Conservation (phyloP, 257 asterid genomes). For the Solanum piurae region DNA sequence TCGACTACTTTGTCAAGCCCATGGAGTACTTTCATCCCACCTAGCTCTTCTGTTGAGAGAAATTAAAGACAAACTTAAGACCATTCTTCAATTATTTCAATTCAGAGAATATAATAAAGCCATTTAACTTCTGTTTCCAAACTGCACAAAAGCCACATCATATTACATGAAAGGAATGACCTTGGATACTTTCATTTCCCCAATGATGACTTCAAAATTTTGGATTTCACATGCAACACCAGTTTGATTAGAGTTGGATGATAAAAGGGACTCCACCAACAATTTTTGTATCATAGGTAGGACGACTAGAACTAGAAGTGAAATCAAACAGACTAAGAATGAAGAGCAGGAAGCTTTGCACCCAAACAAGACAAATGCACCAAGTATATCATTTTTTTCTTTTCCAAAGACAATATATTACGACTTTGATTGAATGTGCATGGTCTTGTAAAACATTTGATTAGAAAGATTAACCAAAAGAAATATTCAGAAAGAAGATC, state of each 20-base stretch:
- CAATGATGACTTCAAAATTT: background rate
- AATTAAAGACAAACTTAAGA: constrained; percentile 7
- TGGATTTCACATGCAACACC: background rate
- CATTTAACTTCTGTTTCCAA: background rate
- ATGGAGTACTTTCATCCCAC: constrained; percentile 83
- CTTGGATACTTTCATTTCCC: background rate
- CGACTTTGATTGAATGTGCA: background rate
- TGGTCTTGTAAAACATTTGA: background rate
- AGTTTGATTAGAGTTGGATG: background rate
- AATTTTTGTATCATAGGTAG: background rate
- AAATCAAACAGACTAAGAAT: background rate
- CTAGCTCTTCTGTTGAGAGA: constrained; percentile 40
- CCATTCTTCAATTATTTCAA: background rate
- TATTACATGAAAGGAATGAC: background rate
- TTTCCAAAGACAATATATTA: background rate
- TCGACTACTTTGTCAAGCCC: constrained; percentile 28
- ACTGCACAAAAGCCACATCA: background rate
- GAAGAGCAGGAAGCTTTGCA: background rate
- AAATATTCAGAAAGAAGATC: background rate
- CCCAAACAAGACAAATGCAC: background rate
- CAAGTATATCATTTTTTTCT: background rate
- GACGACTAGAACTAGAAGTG: background rate
- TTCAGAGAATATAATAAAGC: background rate
- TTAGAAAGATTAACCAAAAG: background rate
- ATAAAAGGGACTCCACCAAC: background rate